phyloP scores from a whole-genome alignment of 768 basidiomycete species.

The Coprinopsis strossmayeri region DNA sequence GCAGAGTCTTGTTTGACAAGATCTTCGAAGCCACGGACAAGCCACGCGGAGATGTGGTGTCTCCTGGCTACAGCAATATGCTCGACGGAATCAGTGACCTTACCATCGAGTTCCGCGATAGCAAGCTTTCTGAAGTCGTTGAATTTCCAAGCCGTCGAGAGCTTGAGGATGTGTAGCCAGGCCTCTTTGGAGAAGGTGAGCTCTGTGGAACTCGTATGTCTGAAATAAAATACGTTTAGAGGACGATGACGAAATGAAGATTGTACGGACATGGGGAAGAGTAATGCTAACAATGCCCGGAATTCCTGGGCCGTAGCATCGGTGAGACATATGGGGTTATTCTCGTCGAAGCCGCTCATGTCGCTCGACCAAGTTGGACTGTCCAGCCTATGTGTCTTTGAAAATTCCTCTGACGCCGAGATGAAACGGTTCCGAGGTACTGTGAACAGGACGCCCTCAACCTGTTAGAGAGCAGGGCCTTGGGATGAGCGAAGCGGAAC shows the following conservation, averaged over 20 bases:
- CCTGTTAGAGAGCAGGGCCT: too few relatives aligned
- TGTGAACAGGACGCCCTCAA: conserved; percentile 2
- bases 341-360: background rate
- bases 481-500: too few relatives aligned
- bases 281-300: background rate
- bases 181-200: conserved; percentile 14
- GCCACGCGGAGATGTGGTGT: conserved; percentile 27
- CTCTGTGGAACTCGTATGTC: background rate
- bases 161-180: conserved; percentile 33
- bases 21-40: conserved; percentile 21
- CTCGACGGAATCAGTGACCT: conserved; percentile 15
- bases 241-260: background rate
- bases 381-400: background rate
- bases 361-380: background rate
- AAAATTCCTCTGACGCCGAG: background rate
- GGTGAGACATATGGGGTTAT: background rate
- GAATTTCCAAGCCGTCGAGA: conserved; percentile 34
- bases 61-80: conserved; percentile 23
- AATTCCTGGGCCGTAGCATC: conserved; percentile 4
- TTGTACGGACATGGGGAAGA: conserved; percentile 1
- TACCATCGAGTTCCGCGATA: conserved; percentile 17
- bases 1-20: conserved; percentile 18
- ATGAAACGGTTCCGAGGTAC: conserved; percentile 2
- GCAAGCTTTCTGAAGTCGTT: conserved; percentile 22
- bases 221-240: too few relatives aligned